A percentile compares a stretch with the other conserved stretches of the same genome.
phyloP scores from a whole-genome alignment of 768 basidiomycete species.

The Boletus bicolor region DNA sequence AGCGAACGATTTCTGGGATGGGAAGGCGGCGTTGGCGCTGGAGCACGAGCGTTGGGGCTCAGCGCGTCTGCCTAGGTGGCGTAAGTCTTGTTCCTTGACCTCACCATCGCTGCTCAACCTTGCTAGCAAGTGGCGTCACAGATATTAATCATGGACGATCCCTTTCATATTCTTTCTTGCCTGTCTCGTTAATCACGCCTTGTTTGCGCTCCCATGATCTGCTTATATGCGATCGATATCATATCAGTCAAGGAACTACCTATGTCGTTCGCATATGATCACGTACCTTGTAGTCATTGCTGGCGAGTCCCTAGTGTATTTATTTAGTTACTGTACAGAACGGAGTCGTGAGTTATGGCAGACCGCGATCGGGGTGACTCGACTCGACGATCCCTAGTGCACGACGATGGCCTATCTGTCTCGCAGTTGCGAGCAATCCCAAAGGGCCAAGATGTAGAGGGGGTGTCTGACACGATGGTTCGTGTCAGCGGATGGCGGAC shows the following conservation, averaged over 20 bases:
- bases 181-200: neutral
- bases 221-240: constrained; percentile 15
- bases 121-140: neutral
- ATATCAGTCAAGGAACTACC: constrained; percentile 16
- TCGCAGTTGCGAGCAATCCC: neutral
- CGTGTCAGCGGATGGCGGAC: neutral
- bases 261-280: constrained; percentile 3
- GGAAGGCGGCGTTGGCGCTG: constrained; percentile 75
- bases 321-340: constrained; percentile 5
- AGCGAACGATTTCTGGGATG: constrained; percentile 72
- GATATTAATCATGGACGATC: neutral
- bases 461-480: too few relatives aligned
- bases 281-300: constrained; percentile 20
- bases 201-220: neutral
- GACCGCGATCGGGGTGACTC: constrained; percentile 8
- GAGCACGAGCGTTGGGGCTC: constrained; percentile 79
- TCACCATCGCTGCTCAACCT: constrained; percentile 18
- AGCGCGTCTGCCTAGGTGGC: constrained; percentile 30
- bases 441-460: neutral
- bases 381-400: neutral
- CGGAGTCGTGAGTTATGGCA: constrained; percentile 7
- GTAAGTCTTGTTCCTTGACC: constrained; percentile 23
- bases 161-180: neutral
- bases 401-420: neutral
- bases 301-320: constrained; percentile 16